These are phyloP conservation scores for Rutstroemia sp. DNA, from an alignment of 2,329 filamentous ascomycete species.

Conservation along the genomic window DNA sequence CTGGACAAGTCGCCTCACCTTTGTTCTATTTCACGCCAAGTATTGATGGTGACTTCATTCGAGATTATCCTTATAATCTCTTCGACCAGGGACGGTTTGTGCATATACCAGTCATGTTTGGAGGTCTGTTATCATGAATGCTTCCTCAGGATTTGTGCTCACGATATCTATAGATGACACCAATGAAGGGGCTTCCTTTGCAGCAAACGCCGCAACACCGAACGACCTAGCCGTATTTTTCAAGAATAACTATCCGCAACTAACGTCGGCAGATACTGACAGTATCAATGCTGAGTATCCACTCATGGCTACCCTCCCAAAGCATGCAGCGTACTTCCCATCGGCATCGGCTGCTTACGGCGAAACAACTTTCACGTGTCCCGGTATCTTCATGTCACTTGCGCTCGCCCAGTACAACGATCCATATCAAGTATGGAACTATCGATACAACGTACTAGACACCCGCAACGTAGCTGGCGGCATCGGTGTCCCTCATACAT, in stretches of 20 bases:
- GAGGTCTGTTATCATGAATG: conserved; percentile 19
- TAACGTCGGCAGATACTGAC: conserved; percentile 25
- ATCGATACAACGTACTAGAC: conserved; percentile 40
- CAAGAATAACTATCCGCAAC: conserved; percentile 31
- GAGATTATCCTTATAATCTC: conserved; percentile 33
- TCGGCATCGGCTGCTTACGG: conserved; percentile 36
- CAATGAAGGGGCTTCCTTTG: conserved; percentile 53
- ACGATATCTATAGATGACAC: conserved; percentile 30
- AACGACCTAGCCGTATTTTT: conserved; percentile 31
- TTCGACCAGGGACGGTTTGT: conserved; percentile 32
- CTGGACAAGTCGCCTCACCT: conserved; percentile 29
- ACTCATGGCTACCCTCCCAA: conserved; percentile 25
- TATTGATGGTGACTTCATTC: conserved; percentile 35
- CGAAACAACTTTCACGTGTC: conserved; percentile 42
- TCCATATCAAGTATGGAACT: conserved; percentile 37
- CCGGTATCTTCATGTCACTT: conserved; percentile 35
- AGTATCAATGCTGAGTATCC: conserved; percentile 29
- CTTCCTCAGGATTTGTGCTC: no score
- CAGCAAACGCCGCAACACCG: conserved; percentile 30
- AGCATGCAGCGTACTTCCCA: conserved; percentile 31
- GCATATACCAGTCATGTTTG: conserved; percentile 35
- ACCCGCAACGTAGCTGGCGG: conserved; percentile 31
- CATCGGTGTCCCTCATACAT: conserved; percentile 33
- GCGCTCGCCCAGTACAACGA: conserved; percentile 25
- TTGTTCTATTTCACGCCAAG: conserved; percentile 36